These are phyloP conservation scores for Purpureocillium lavendulum DNA, from an alignment of 2,329 filamentous ascomycete genomes.

Conservation along the genomic window DNA sequence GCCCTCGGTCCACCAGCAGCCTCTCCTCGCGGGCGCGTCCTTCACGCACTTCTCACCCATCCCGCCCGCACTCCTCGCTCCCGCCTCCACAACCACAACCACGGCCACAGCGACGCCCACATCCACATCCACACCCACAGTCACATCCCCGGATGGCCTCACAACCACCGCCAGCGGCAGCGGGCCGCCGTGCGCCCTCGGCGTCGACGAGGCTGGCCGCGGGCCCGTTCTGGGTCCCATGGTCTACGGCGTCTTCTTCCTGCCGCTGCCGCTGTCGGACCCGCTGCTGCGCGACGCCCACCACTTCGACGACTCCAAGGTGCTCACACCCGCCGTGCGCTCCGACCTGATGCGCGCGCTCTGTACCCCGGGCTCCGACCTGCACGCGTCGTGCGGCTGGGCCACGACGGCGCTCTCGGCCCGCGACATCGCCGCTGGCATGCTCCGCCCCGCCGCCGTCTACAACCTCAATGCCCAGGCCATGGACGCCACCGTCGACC, in stretches of 20 bases:
- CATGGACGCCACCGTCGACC: conserved; percentile 78
- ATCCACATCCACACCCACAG: no score
- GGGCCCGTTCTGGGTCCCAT: conserved; percentile 84
- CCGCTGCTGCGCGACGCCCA: conserved; percentile 69
- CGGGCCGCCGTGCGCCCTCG: conserved; percentile 55
- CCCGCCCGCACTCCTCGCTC: conserved; percentile 47
- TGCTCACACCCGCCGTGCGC: conserved; percentile 72
- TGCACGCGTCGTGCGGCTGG: conserved; percentile 62
- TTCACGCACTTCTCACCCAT: conserved; percentile 66
- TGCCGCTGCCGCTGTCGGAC: conserved; percentile 63
- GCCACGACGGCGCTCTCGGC: conserved; percentile 75
- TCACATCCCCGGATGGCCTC: no score
- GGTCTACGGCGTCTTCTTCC: conserved; percentile 65
- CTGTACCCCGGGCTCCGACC: conserved; percentile 51
- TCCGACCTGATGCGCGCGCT: conserved; percentile 61
- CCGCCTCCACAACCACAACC: conserved; percentile 14
- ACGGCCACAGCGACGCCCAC: no score
- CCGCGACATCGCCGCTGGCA: conserved; percentile 69
- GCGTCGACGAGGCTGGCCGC: conserved; percentile 88
- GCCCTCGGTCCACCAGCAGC: conserved; percentile 53
- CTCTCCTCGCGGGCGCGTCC: conserved; percentile 55
- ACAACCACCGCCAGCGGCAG: no score
- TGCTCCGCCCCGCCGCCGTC: conserved; percentile 55
- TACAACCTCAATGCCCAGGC: conserved; percentile 97
- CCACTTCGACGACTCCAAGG: conserved; percentile 93